Base-by-base conservation (phyloP, 495 filamentous ascomycete species). In the Corynascus novoguineensis region DNA sequence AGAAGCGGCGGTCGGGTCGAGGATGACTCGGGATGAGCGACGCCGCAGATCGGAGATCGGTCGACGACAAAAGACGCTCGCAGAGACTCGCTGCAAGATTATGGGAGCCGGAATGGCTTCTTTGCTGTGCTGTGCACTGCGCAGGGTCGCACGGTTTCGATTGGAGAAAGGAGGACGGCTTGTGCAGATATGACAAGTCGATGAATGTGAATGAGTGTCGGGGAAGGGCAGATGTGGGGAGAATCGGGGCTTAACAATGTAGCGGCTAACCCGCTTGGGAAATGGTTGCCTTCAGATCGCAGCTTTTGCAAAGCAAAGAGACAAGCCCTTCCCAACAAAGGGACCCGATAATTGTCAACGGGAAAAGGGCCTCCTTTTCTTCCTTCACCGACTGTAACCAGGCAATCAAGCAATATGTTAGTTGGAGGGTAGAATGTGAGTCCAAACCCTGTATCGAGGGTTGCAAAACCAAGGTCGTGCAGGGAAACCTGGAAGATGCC, bases 261-360 rank as follows among this genome's bases (percentile, higher is more conserved):
- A 32, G 11, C 19, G 53, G 35, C 59, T 61, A 55, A 49, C 59
- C 53, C 24, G 42, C 38, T 61, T 50, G 34, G 53, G 59, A 60
- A 44, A n/a, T 55, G 57, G 57, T 21, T n/a, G 17, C 34, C 10
- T 32, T 49, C 40, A 60, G 25, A 37, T n/a, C 19, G 38, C 15
- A 52, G 31, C 27, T 41, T 19, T 17, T 29, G 46, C 45, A 47
- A 57, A 47, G 44, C 25, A 25, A 40, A 35, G 38, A 51, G 52
- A 57, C n/a, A 42, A 32, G 59, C 28, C 44, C 37, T 46, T 25
- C 47, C 47, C 19, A 31, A 60, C 52, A 60, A 60, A 60, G 58
- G 45, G 1, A 24, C 41, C 44, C 27, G 24, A 12, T 34, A 19
- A 41, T 21, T 7, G 5, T 12, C 21, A 42, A 24, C 3, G 3